Percentiles rank a stretch among this genome's conserved stretches.
Evolutionary conservation across 1,139 yeast species (phyloP).

Genomic region (Pichia sp.): DNA sequence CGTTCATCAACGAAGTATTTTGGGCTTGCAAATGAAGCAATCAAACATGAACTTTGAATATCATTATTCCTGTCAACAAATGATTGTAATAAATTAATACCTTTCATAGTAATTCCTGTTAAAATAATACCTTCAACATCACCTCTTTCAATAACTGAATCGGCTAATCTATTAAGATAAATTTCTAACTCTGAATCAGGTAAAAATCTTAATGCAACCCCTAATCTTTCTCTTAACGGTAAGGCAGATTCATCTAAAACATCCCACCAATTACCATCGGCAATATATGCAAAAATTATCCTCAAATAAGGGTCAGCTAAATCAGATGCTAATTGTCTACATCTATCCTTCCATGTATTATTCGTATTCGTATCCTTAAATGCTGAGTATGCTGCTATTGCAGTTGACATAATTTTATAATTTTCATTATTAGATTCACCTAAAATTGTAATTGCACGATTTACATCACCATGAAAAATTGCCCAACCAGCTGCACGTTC

Average conservation of each 20-base stretch:
- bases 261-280: conserved; percentile 96
- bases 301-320: conserved; percentile 83
- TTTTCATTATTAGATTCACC: conserved; percentile 53
- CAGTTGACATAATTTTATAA: conserved; percentile 78
- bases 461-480: conserved; percentile 84
- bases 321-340: conserved; percentile 80
- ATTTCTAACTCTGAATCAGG: conserved; percentile 69
- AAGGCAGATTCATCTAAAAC: conserved; percentile 85
- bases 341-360: conserved; percentile 90
- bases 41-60: conserved; percentile 85
- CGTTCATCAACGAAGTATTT: conserved; percentile 67
- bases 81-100: conserved; percentile 75
- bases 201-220: conserved; percentile 81
- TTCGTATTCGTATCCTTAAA: conserved; percentile 46
- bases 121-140: conserved; percentile 85
- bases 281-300: conserved; percentile 88
- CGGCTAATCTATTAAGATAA: conserved; percentile 64
- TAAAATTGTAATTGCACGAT: conserved; percentile 70
- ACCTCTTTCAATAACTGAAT: conserved; percentile 67
- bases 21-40: conserved; percentile 77
- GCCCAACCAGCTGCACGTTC: conserved; percentile 99
- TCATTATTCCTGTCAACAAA: conserved; percentile 88
- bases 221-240: conserved; percentile 81
- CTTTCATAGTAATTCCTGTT: conserved; percentile 75
- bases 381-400: conserved; percentile 87